phyloP scores from a whole-genome alignment of 1,284 basidiomycete species.

The Wolfiporia cocos region DNA sequence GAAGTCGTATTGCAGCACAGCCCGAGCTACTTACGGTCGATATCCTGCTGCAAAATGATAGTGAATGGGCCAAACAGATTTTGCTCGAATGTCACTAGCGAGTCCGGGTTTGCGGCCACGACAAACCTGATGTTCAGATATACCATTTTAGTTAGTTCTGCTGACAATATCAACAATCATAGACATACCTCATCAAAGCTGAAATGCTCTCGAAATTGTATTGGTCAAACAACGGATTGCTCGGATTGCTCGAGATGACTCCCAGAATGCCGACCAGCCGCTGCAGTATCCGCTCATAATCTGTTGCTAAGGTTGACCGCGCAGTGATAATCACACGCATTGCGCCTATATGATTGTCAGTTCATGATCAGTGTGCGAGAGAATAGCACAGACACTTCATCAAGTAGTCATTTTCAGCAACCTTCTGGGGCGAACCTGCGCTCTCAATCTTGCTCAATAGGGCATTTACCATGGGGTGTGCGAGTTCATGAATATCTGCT shows the following conservation, averaged over 20 bases:
- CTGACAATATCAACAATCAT: conserved; percentile 1
- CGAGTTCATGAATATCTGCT: conserved; percentile 81
- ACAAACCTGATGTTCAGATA: conserved; percentile 53
- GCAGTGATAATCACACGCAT: conserved; percentile 95
- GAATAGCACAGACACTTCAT: conserved; percentile 79
- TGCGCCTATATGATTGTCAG: conserved; percentile 45
- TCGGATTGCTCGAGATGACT: conserved; percentile 91
- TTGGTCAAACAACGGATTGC: conserved; percentile 96
- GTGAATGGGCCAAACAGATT: conserved; percentile 88
- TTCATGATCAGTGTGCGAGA: background rate
- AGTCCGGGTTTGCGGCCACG: conserved; percentile 61
- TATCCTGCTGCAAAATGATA: conserved; percentile 85
- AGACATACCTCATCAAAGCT: conserved; percentile 80
- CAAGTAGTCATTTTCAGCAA: conserved; percentile 96
- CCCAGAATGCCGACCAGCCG: conserved; percentile 81
- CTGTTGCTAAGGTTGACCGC: conserved; percentile 68
- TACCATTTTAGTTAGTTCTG: background rate
- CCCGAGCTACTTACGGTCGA: conserved; percentile 61
- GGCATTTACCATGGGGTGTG: conserved; percentile 70
- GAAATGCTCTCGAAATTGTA: conserved; percentile 96
- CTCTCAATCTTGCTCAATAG: conserved; percentile 80
- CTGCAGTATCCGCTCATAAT: conserved; percentile 61
- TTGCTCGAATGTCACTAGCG: conserved; percentile 75
- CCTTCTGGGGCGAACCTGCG: conserved; percentile 85
- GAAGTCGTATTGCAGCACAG: background rate